Conservation (phyloP, 2,329 filamentous ascomycete genomes). For the Botrytis hyacinthi region DNA sequence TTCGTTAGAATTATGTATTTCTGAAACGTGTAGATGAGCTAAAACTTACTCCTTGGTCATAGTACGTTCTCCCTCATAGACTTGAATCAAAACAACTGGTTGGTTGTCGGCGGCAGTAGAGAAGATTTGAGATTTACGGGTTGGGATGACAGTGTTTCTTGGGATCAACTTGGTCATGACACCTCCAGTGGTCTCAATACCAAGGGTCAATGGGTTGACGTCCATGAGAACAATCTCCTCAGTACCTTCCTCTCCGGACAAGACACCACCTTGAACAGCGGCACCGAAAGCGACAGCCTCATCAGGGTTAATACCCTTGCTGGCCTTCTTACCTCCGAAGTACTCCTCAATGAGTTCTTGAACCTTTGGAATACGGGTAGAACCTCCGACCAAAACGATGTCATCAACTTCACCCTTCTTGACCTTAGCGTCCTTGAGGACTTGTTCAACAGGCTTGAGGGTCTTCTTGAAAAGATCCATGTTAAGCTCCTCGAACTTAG, state of each 20-base stretch:
- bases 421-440: constrained; percentile 95
- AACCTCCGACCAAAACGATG: constrained; percentile 97
- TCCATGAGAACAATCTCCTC: constrained; percentile 89
- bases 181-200: constrained; percentile 96
- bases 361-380: constrained; percentile 98
- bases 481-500: constrained; percentile 99
- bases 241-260: constrained; percentile 82
- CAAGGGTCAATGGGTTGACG: constrained; percentile 92
- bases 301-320: constrained; percentile 99
- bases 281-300: constrained; percentile 98
- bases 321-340: constrained; percentile 93
- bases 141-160: constrained; percentile 91
- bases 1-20: not conserved
- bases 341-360: constrained; percentile 91
- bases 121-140: constrained; percentile 97
- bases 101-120: constrained; percentile 96
- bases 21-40: not conserved
- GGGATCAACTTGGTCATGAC: constrained; percentile 97
- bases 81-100: constrained; percentile 91
- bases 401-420: constrained; percentile 95
- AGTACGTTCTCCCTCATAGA: constrained; percentile 89
- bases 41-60: constrained; percentile 61
- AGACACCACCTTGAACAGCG: constrained; percentile 93
- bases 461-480: constrained; percentile 99
- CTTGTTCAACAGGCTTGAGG: constrained; percentile 96